These are phyloP conservation scores for Phytophthora cryptogea DNA, from an alignment of 352 stramenopile genomes.

Conservation along the genomic window DNA sequence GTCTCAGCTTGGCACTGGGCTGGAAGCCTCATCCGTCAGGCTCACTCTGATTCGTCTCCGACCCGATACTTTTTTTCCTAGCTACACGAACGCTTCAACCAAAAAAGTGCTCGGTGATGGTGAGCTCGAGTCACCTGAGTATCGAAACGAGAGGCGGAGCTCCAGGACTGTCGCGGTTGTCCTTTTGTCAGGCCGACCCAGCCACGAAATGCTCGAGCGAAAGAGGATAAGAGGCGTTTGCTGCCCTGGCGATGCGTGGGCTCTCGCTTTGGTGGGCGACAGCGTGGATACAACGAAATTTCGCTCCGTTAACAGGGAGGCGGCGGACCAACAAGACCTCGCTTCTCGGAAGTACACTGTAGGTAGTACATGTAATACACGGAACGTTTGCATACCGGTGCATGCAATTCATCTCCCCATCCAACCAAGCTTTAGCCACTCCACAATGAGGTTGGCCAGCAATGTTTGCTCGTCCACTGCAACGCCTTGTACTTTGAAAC, in stretches of 20 bases:
- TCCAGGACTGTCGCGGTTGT: neutral
- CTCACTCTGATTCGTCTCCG: constrained; percentile 12
- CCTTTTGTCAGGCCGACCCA: neutral
- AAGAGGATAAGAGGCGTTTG: too few species aligned
- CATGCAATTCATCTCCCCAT: too few species aligned
- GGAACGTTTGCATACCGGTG: too few species aligned
- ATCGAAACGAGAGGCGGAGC: constrained; percentile 10
- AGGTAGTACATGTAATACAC: too few species aligned
- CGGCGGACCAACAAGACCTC: too few species aligned
- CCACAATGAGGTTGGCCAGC: too few species aligned
- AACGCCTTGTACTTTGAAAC: too few species aligned
- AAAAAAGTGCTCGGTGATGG: constrained; percentile 18
- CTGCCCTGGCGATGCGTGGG: constrained; percentile 1
- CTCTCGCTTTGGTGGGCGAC: constrained; percentile 16
- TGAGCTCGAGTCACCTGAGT: constrained; percentile 6
- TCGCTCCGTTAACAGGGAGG: too few species aligned
- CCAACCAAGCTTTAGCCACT: too few species aligned
- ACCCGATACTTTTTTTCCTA: neutral
- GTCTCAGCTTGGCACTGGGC: constrained; percentile 22
- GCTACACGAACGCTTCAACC: constrained; percentile 12
- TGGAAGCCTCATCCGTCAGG: constrained; percentile 15
- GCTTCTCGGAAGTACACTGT: too few species aligned
- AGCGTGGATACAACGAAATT: constrained; percentile 6
- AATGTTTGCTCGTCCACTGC: too few species aligned
- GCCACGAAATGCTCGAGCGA: neutral